Base-by-base conservation (phyloP, 2,329 filamentous ascomycete genomes). In the Aspergillus tamarii region DNA sequence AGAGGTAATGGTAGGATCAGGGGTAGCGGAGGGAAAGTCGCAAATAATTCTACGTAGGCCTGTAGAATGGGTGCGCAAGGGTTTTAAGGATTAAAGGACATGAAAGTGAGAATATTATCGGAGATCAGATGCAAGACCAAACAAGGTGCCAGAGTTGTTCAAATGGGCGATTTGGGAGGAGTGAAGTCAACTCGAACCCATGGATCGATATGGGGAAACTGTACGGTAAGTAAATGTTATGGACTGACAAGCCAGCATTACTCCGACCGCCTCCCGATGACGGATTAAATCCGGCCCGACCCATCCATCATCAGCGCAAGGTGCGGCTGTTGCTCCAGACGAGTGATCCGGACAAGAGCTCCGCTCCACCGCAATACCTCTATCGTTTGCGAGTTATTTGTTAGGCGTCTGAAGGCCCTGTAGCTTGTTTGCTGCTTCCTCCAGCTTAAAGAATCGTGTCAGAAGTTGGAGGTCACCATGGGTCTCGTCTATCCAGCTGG, bases 401-500 rank as follows among this genome's bases (percentile, higher is more conserved):
- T 60, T 55, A 50, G 41, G 32, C 65, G 46, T 57, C 64, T 64
- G 61, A 68, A 65, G 67, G 62, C 65, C 65, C 64, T 70, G 59
- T 60, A 56, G 54, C 48, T 62, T 69, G 54, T 52, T 62, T 52
- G 63, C 57, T 63, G 59, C 63, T 63, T 69, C 64, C 62, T 73
- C 69, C 64, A 56, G 66, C 60, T 68, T 69, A 26, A 46, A 48
- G 21, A 28, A 46, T 54, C 54, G 46, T 54, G 32, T 54, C 21
- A 50, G 62, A 66, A 64, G 69, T 70, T 70, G 66, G 67, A 71
- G 68, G 67, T 74, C 71, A 72, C 69, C 72, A 94, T 94, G 91
- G 89, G 88, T 86, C 85, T 91, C 77, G 82, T 76, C 66, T 94
- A 94, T 83, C 88, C 89, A 74, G 79, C 87, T 73, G 89, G 90